Conservation (phyloP, 2,329 filamentous ascomycete species). For the Xenoacremonium recifei region DNA sequence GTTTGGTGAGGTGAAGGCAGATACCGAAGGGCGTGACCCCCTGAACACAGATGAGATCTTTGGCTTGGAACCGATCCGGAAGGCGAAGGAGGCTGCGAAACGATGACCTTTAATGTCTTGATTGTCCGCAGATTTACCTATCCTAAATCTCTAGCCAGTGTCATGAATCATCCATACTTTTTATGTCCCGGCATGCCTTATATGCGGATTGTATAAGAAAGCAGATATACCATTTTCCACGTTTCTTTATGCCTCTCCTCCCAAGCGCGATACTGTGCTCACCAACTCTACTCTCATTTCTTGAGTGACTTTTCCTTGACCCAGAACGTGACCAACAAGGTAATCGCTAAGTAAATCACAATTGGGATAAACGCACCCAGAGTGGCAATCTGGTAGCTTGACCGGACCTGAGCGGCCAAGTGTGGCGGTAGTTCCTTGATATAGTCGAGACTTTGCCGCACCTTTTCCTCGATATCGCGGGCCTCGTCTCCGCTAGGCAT, state of each 20-base stretch:
- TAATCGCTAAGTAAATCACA: conserved; percentile 33
- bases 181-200: neutral
- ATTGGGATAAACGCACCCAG: conserved; percentile 41
- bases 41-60: conserved; percentile 51
- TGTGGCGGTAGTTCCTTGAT: conserved; percentile 63
- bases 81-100: conserved; percentile 19
- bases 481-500: conserved; percentile 59
- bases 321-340: conserved; percentile 45
- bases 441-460: conserved; percentile 68
- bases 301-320: conserved; percentile 57
- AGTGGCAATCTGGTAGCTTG: conserved; percentile 59
- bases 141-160: neutral
- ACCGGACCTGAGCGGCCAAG: conserved; percentile 57
- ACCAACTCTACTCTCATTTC: conserved; percentile 25
- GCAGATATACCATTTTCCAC: no score
- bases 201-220: neutral
- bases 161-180: neutral
- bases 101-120: neutral
- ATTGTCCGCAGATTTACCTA: no score
- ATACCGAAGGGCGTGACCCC: conserved; percentile 32
- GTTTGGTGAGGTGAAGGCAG: conserved; percentile 52
- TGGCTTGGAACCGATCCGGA: conserved; percentile 49
- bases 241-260: no score
- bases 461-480: conserved; percentile 63
- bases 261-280: no score